These are phyloP conservation scores for Malus hybrid DNA, from an alignment of 331 rosid genomes.

Conservation along the genomic window DNA sequence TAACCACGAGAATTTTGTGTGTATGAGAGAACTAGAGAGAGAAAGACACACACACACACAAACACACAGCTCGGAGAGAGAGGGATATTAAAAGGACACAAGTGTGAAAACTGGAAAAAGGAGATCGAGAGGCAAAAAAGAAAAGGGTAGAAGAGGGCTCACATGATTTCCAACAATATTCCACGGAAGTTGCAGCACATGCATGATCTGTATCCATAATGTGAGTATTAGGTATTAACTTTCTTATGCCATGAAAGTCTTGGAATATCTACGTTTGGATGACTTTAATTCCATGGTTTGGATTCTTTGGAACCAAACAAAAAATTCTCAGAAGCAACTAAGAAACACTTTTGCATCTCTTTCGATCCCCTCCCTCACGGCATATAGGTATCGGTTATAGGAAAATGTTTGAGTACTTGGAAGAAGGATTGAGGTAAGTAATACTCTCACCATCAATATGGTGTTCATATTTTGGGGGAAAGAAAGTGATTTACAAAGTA, in stretches of 20 bases:
- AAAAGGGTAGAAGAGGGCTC: slow-evolving; percentile 20
- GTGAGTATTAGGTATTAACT: slow-evolving; percentile 20
- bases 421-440: not conserved
- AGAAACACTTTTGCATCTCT: not conserved
- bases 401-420: not conserved
- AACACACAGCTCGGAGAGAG: not conserved
- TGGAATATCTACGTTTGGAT: not conserved
- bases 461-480: not conserved
- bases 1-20: slow-evolving; percentile 14
- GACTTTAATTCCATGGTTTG: not conserved
- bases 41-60: slow-evolving; percentile 1
- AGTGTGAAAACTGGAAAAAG: slow-evolving; percentile 5
- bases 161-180: slow-evolving; percentile 32
- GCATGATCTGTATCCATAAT: slow-evolving; percentile 66
- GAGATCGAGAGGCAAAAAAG: not conserved
- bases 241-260: not conserved
- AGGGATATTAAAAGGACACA: not conserved
- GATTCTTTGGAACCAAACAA: not conserved
- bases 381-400: not conserved
- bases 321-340: not conserved
- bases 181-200: slow-evolving; percentile 26
- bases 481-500: not conserved
- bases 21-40: not conserved
- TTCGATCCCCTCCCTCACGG: not conserved
- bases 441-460: not conserved